These are phyloP conservation scores for Ophiostoma sp. DNA, from an alignment of 2,329 filamentous ascomycete genomes.

Conservation along the genomic window DNA sequence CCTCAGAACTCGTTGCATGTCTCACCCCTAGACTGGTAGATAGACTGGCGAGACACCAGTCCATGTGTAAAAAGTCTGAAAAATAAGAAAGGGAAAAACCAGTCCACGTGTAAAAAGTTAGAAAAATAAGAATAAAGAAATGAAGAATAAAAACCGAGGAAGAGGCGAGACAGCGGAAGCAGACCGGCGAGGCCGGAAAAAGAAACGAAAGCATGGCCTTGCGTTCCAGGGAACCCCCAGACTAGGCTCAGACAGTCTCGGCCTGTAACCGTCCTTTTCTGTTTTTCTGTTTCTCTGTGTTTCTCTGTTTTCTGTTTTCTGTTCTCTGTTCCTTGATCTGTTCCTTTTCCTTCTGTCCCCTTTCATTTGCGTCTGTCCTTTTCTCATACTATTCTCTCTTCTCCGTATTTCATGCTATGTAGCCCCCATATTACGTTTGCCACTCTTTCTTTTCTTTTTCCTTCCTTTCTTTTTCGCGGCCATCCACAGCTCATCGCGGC, in stretches of 20 bases:
- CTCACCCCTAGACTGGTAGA: not conserved
- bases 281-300: not conserved
- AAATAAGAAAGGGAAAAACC: not conserved
- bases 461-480: not conserved
- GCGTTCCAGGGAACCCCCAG: not conserved
- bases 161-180: not conserved
- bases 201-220: slow-evolving; percentile 1
- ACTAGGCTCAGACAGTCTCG: not conserved
- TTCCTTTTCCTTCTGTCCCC: too few species aligned
- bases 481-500: too few species aligned
- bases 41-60: not conserved
- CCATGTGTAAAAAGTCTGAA: not conserved
- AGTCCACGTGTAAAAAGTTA: not conserved
- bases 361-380: not conserved
- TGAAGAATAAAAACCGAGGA: not conserved
- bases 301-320: not conserved
- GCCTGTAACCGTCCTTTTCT: slow-evolving; percentile 1
- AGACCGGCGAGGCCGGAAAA: not conserved
- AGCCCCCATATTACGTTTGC: not conserved
- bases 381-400: not conserved
- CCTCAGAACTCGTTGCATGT: slow-evolving; percentile 1
- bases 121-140: too few species aligned
- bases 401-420: not conserved
- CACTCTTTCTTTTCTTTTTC: not conserved
- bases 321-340: not conserved